These are phyloP conservation scores for Parathielavia appendiculata DNA, from an alignment of 495 filamentous ascomycete genomes.

Conservation along the genomic window DNA sequence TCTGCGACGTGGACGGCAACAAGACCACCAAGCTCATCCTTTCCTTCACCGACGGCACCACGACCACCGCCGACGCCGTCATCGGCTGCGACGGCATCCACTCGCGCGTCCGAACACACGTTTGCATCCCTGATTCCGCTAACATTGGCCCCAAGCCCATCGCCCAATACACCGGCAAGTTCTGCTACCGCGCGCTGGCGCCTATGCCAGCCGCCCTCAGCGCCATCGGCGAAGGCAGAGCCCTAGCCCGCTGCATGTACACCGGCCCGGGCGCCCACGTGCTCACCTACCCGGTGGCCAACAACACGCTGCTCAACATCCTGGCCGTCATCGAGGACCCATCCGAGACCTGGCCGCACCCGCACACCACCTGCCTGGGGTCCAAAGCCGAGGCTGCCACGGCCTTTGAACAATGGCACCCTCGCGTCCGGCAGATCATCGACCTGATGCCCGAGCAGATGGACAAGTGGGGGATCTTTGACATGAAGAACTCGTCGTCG, in stretches of 20 bases:
- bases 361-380: conserved; percentile 30
- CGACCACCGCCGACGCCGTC: conserved; percentile 34
- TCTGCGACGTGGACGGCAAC: neutral
- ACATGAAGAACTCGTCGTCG: conserved; percentile 43
- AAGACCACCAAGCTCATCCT: conserved; percentile 22
- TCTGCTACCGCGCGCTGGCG: conserved; percentile 41
- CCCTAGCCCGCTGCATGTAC: conserved; percentile 40
- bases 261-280: conserved; percentile 37
- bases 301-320: conserved; percentile 36
- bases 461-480: conserved; percentile 55
- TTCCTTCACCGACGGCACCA: conserved; percentile 35
- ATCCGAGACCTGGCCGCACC: conserved; percentile 1
- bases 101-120: conserved; percentile 36
- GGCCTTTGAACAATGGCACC: conserved; percentile 38
- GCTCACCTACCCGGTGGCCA: conserved; percentile 40
- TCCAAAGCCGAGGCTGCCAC: conserved; percentile 29
- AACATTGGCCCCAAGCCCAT: conserved; percentile 12
- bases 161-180: conserved; percentile 39
- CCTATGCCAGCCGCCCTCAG: conserved; percentile 34
- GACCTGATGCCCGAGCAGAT: conserved; percentile 41
- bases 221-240: conserved; percentile 26
- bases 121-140: conserved; percentile 23
- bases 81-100: conserved; percentile 46
- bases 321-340: conserved; percentile 38
- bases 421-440: conserved; percentile 35